phyloP scores from a whole-genome alignment of 1,139 yeast species.

The Eremothecium cymbalariae region DNA sequence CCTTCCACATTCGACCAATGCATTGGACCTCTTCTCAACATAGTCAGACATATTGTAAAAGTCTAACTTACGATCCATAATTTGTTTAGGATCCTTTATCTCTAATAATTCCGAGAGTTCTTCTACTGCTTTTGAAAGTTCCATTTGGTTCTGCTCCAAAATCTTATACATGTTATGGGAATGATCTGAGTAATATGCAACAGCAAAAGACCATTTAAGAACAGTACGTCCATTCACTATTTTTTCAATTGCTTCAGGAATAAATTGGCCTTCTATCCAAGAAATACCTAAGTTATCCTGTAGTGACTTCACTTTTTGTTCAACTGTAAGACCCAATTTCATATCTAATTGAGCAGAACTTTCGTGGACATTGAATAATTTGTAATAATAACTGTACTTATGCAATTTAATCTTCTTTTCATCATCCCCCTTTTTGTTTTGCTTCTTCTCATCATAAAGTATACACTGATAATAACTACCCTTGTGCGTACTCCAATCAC shows the following conservation, averaged over 20 bases:
- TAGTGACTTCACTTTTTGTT: conserved; percentile 54
- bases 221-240: conserved; percentile 66
- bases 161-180: conserved; percentile 44
- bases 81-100: conserved; percentile 44
- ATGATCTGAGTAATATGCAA: conserved; percentile 57
- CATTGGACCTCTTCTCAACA: conserved; percentile 40
- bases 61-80: conserved; percentile 42
- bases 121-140: conserved; percentile 68
- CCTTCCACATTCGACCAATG: conserved; percentile 46
- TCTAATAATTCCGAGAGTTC: conserved; percentile 67
- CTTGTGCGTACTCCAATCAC: conserved; percentile 70
- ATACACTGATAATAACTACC: conserved; percentile 55
- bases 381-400: conserved; percentile 70
- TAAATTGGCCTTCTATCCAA: conserved; percentile 86
- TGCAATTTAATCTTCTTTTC: conserved; percentile 42
- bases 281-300: conserved; percentile 60
- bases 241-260: conserved; percentile 61
- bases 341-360: conserved; percentile 69
- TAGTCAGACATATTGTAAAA: conserved; percentile 45
- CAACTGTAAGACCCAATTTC: conserved; percentile 53
- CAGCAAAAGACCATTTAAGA: conserved; percentile 86
- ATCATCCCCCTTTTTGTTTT: conserved; percentile 35
- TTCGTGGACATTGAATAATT: conserved; percentile 69
- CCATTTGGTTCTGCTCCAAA: conserved; percentile 68
- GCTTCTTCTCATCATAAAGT: conserved; percentile 10